A percentile compares a stretch with the other conserved stretches of the same genome.
These are phyloP conservation scores for Aspergillus mulundensis DNA, from an alignment of 495 filamentous ascomycete genomes.

Conservation along the genomic window DNA sequence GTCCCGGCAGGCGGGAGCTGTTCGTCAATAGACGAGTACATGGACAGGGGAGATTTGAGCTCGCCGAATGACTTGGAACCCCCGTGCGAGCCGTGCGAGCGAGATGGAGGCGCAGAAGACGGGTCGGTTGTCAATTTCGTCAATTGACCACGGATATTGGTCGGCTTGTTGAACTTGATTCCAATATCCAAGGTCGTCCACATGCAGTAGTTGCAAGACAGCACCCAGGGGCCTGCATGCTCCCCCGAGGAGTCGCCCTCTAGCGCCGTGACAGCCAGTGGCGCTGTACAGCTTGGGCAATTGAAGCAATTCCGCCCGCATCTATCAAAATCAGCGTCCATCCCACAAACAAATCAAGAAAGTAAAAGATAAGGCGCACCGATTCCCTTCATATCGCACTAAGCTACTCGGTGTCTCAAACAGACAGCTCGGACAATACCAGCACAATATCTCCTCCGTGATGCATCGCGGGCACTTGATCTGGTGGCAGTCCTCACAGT, in stretches of 20 bases:
- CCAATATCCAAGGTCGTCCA: conserved; percentile 90
- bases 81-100: conserved; percentile 25
- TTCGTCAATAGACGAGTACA: conserved; percentile 34
- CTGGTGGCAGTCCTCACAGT: conserved; percentile 94
- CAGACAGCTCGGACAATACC: conserved; percentile 92
- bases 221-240: conserved; percentile 65
- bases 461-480: conserved; percentile 91
- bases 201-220: conserved; percentile 82
- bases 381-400: conserved; percentile 86
- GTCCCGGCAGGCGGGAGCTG: conserved; percentile 15
- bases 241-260: conserved; percentile 41
- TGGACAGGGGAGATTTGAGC: conserved; percentile 40
- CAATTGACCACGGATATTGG: conserved; percentile 79
- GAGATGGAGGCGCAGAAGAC: conserved; percentile 12
- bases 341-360: not conserved
- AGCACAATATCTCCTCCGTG: conserved; percentile 85
- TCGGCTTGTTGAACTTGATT: conserved; percentile 83
- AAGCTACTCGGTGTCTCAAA: conserved; percentile 91
- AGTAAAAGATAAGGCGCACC: conserved; percentile 51
- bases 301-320: conserved; percentile 94
- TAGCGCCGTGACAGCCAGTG: conserved; percentile 66
- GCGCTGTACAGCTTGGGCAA: conserved; percentile 84
- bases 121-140: conserved; percentile 37
- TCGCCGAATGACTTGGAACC: conserved; percentile 34
- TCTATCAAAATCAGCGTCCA: conserved; percentile 38